Conservation (phyloP, 2,329 filamentous ascomycete species). For the Pseudocercospora eumusae region DNA sequence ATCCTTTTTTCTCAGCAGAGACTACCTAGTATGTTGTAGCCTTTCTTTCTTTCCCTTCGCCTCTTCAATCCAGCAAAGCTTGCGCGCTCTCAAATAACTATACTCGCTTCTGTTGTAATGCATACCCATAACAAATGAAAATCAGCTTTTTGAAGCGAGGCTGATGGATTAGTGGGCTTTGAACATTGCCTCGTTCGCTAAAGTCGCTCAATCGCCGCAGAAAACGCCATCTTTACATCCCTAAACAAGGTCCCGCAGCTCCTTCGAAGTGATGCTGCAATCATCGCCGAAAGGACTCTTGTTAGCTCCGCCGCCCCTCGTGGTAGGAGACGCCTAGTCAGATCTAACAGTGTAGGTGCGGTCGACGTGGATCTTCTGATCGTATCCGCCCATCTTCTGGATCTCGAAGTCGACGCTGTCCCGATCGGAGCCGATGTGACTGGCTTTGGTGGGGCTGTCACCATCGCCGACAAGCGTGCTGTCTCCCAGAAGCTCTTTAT, state of each 20-base stretch:
- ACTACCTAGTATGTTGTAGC: conserved; percentile 5
- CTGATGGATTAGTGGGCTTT: conserved; percentile 13
- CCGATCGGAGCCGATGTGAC: conserved; percentile 18
- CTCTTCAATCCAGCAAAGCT: neutral
- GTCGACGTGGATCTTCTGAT: conserved; percentile 29
- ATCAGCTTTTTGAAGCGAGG: conserved; percentile 1
- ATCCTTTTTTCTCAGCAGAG: neutral
- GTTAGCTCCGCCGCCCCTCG: conserved; percentile 2
- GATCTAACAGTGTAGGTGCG: conserved; percentile 30
- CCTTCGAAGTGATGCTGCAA: conserved; percentile 15
- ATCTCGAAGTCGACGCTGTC: conserved; percentile 31
- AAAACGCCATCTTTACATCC: neutral
- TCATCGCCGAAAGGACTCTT: neutral
- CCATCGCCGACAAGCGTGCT: conserved; percentile 30
- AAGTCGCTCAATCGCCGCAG: conserved; percentile 1
- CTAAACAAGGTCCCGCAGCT: conserved; percentile 19
- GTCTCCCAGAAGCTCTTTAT: conserved; percentile 29
- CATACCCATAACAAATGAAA: conserved; percentile 14
- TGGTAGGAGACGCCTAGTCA: conserved; percentile 20
- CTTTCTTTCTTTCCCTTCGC: neutral
- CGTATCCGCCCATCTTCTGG: conserved; percentile 23
- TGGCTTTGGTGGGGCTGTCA: conserved; percentile 22
- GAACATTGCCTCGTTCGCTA: conserved; percentile 6
- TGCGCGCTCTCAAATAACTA: neutral
- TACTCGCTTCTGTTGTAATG: conserved; percentile 1